These are phyloP conservation scores for Huntiella omanensis DNA, from an alignment of 2,329 filamentous ascomycete genomes.

Conservation along the genomic window DNA sequence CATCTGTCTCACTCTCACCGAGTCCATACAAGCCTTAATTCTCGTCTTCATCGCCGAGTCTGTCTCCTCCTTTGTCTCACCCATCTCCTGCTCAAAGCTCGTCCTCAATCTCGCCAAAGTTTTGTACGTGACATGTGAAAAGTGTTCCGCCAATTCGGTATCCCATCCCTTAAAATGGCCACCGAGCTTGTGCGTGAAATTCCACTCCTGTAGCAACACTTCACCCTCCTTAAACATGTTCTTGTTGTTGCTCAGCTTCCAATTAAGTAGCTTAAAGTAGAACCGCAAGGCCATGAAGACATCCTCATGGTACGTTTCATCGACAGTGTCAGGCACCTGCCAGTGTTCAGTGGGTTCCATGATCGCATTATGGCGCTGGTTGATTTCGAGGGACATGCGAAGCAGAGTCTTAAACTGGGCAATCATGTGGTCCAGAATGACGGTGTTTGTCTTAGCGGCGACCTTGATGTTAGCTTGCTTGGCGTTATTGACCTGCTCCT, in stretches of 20 bases:
- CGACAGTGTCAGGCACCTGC: conserved; percentile 89
- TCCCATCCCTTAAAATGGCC: conserved; percentile 82
- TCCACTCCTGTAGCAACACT: conserved; percentile 93
- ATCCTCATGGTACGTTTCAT: conserved; percentile 85
- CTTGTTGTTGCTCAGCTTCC: conserved; percentile 93
- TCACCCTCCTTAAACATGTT: conserved; percentile 99
- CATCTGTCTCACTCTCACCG: conserved; percentile 83
- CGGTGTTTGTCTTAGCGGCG: conserved; percentile 71
- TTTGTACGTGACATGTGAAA: conserved; percentile 84
- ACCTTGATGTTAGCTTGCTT: conserved; percentile 80
- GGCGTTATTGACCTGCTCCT: conserved; percentile 75
- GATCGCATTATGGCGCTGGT: conserved; percentile 68
- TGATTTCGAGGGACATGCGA: conserved; percentile 80
- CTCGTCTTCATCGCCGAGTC: conserved; percentile 84
- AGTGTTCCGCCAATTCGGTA: conserved; percentile 93
- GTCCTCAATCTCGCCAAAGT: conserved; percentile 71
- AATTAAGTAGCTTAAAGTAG: conserved; percentile 97
- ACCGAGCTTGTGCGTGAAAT: conserved; percentile 86
- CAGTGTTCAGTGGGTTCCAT: conserved; percentile 78
- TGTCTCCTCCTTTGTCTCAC: conserved; percentile 61
- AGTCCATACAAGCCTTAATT: conserved; percentile 89
- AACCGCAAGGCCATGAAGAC: conserved; percentile 88
- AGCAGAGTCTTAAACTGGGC: conserved; percentile 86
- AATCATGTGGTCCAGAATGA: conserved; percentile 97
- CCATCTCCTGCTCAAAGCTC: conserved; percentile 78